Evolutionary conservation across 257 asterid genomes (phyloP), one percentile per base, ranked within the genome.

Genomic region (Capsicum pubescens): DNA sequence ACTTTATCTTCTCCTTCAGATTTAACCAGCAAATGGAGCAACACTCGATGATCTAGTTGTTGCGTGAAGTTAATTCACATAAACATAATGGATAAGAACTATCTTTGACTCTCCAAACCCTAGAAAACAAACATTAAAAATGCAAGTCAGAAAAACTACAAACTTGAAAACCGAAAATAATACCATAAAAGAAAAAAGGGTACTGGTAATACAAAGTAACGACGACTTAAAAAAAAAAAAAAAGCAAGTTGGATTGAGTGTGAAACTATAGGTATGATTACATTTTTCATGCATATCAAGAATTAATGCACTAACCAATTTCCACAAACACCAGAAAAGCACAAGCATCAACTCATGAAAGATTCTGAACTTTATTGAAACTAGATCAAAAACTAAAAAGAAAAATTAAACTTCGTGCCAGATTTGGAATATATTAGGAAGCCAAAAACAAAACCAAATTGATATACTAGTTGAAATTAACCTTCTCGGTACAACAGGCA

Each of bases 101-200:
- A 11, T 48, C 59, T 77, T 32, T 39, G 58, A 48, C 59, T 77
- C 76, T 64, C 36, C 69, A 55, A 39, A 36, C 60, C 84, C 81
- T 79, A 72, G 35, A 12, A 77, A 44, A 52, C 61, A 50, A 76
- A 32, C 59, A 84, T n/a, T 70, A 15, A 60, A 82, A 39, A 26
- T 52, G 13, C 17, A 61, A 77, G 79, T 9, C 57, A 61, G 26
- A 63, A 7, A 19, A 58, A 42, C 82, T 39, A 56, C 64, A 52
- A 77, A 77, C 82, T 54, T 54, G 21, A 76, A 32, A 52, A 63
- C 57, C n/a, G 12, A 19, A 52, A 7, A 76, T 26, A 76, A 74
- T 76, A 76, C 44, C 79, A 46, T 71, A 71, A 9, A 44, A 71
- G 48, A 52, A 26, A 52, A 52, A 52, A 76, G 7, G 48, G 59